These are phyloP conservation scores for Sabuloglossum arenarium DNA, from an alignment of 495 filamentous ascomycete species.

Conservation along the genomic window DNA sequence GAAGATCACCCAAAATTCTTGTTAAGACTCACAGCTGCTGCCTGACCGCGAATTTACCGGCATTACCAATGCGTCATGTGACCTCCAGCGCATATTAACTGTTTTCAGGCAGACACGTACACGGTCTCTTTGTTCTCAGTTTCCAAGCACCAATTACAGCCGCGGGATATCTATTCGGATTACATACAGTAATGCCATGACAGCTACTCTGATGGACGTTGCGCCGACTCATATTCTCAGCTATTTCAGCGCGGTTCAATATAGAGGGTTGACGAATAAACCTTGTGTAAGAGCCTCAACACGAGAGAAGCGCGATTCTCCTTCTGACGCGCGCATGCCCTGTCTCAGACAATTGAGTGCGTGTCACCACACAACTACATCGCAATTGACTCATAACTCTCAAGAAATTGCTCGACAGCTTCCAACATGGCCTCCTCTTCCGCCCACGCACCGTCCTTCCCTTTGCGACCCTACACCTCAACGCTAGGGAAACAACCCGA, in stretches of 20 bases:
- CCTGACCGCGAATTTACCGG: background rate
- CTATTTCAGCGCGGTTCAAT: background rate
- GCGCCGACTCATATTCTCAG: background rate
- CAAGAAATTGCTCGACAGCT: background rate
- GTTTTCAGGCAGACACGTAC: background rate
- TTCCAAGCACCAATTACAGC: background rate
- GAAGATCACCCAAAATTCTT: background rate
- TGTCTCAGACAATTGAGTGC: background rate
- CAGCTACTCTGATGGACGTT: background rate
- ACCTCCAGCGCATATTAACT: background rate
- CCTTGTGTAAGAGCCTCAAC: background rate
- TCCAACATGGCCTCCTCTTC: background rate
- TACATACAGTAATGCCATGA: background rate
- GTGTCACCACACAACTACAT: background rate
- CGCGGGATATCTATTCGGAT: background rate
- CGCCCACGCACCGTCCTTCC: background rate
- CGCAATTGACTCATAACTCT: background rate
- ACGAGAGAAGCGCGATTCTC: background rate
- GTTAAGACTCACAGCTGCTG: background rate
- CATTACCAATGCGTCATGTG: background rate
- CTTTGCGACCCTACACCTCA: constrained; percentile 3
- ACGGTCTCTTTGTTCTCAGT: background rate
- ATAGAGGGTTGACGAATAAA: background rate
- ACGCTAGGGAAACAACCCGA: constrained; percentile 4
- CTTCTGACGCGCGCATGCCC: too few relatives aligned